Percentiles rank a stretch among this genome's conserved stretches.
Evolutionary conservation across 352 stramenopile genomes (phyloP).

Genomic region (Lagenidium giganteum): DNA sequence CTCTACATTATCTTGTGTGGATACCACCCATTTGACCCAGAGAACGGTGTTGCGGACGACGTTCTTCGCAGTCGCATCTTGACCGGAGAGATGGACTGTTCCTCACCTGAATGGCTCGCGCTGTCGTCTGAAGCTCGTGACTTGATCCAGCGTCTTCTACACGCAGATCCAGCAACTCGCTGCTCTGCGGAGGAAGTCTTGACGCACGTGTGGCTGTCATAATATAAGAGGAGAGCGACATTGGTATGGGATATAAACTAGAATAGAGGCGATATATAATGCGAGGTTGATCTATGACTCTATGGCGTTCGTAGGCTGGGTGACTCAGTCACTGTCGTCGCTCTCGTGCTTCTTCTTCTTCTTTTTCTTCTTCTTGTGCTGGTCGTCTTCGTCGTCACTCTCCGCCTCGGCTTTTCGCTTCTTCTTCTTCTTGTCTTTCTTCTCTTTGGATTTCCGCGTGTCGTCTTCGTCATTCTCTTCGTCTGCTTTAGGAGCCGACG

Average conservation of each 20-base stretch:
- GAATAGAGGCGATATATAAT: no score
- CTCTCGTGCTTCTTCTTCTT: conserved; percentile 5
- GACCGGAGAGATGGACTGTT: conserved; percentile 13
- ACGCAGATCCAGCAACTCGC: conserved; percentile 17
- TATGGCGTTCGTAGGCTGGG: neutral
- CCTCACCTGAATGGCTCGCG: conserved; percentile 17
- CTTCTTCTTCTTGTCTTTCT: conserved; percentile 7
- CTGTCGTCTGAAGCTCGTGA: conserved; percentile 18
- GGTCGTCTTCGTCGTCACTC: conserved; percentile 1
- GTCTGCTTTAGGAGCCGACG: neutral
- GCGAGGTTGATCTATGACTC: conserved; percentile 4
- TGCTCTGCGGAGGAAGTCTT: conserved; percentile 19
- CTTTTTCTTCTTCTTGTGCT: neutral
- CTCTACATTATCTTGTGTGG: conserved; percentile 27
- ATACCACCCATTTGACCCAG: conserved; percentile 26
- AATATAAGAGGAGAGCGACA: neutral
- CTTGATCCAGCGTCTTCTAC: conserved; percentile 20
- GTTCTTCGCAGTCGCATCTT: conserved; percentile 16
- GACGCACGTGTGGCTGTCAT: conserved; percentile 19
- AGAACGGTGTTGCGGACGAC: conserved; percentile 17
- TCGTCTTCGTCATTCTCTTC: neutral
- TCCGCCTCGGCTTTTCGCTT: neutral
- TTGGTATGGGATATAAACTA: no score
- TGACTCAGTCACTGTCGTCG: conserved; percentile 2
- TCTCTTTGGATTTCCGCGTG: neutral